phyloP scores from a whole-genome alignment of 805 yeast species.

The Wickerhamiella vanderwaltii region DNA sequence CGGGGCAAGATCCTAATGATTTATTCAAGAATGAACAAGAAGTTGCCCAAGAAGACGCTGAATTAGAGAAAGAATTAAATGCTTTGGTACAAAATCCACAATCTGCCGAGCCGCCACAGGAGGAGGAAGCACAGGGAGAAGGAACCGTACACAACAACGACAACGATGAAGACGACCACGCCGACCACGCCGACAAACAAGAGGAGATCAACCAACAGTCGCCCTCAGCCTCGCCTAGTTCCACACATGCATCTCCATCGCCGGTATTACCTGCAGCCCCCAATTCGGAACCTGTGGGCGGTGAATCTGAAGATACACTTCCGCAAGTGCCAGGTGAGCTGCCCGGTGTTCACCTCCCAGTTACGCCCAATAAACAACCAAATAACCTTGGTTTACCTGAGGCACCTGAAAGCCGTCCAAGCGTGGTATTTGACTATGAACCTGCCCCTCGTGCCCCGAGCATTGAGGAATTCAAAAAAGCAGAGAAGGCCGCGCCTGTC shows the following conservation, averaged over 20 bases:
- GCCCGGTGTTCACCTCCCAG: conserved; percentile 16
- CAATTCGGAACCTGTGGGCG: not conserved
- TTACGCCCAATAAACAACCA: conserved; percentile 14
- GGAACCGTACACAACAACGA: not conserved
- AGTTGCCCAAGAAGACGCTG: conserved; percentile 1
- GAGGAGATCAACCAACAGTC: not conserved
- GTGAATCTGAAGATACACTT: not conserved
- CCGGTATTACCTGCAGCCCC: not conserved
- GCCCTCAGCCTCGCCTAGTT: not conserved
- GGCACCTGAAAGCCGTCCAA: conserved; percentile 10
- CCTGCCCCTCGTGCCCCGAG: conserved; percentile 12
- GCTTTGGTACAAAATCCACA: not conserved
- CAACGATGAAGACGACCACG: not conserved
- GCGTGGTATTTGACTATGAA: conserved; percentile 14
- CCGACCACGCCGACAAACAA: not conserved
- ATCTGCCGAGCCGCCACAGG: not conserved
- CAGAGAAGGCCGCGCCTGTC: not conserved
- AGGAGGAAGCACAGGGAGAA: not conserved
- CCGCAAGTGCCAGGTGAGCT: not conserved
- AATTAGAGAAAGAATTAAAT: conserved; percentile 11
- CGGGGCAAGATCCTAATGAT: conserved; percentile 48
- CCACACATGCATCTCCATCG: not conserved
- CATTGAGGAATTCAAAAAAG: conserved; percentile 11
- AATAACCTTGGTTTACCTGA: conserved; percentile 14
- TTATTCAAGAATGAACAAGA: conserved; percentile 33